Base-by-base conservation (phyloP, 257 asterid species). In the Anisodus tanguticus region DNA sequence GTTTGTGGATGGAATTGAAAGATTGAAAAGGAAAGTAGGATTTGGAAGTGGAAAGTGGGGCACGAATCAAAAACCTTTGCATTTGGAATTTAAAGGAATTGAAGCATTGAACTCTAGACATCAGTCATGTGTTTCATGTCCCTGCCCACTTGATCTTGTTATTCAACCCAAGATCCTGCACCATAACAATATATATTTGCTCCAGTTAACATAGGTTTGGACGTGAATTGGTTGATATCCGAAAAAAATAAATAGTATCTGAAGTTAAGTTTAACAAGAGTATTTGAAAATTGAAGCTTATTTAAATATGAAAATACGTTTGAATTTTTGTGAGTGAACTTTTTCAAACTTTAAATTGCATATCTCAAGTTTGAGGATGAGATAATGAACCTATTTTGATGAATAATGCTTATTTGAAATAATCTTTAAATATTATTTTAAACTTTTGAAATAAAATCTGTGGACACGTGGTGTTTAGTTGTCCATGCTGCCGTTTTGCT, bases 21-120 rank as follows among this genome's bases (percentile, higher is more conserved):
- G 16, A 84, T 77, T 64, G 64, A 82, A 85, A 79, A 64, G 76
- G 84, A 69, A 84, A 83, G 91, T 84, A 85, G 85, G 88, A 35
- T 80, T 83, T 85, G 84, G 54, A 84, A 85, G 88, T 89, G 91
- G 86, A 81, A 19, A 83, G 93, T 89, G 90, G 93, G 93, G 85
- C 87, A 88, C 53, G 85, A 68, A 67, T 72, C 85, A 82, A 86
- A 67, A 81, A 12, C 72, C 80, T 83, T 84, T 79, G 89, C 86
- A 85, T 84, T 83, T 59, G 68, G 68, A 78, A 53, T 85, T 72
- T 83, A 58, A 58, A 88, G 22, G 58, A 83, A 83, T 31, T 35
- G 5, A 82, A 63, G 66, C 82, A 64, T 41, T 80, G 72, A 86
- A 39, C 68, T 85, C 54, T 85, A 35, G 87, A 87, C 89, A 89